A percentile compares a stretch with the other conserved stretches of the same genome.
phyloP scores from a whole-genome alignment of 208 protist genomes.

The Trypanosoma mega region DNA sequence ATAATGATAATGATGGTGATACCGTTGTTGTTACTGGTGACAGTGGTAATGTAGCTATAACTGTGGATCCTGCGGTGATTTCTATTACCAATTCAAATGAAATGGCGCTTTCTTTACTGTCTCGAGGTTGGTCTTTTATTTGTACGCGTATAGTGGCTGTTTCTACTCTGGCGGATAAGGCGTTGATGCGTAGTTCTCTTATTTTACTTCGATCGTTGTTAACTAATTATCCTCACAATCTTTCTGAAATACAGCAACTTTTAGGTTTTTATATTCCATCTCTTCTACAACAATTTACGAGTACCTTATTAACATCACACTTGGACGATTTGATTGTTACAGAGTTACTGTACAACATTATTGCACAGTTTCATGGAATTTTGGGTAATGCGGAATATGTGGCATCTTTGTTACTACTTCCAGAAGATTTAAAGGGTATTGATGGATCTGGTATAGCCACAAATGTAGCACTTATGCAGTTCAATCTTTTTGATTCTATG shows the following conservation, averaged over 20 bases:
- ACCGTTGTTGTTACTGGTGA: not conserved
- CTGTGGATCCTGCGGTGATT: too few relatives aligned
- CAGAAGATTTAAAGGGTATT: constrained; percentile 11
- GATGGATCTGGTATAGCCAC: constrained; percentile 1
- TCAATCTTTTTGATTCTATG: constrained; percentile 13
- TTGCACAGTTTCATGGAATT: constrained; percentile 15
- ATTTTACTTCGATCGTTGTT: constrained; percentile 29
- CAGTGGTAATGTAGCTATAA: too few relatives aligned
- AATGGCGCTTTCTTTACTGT: too few relatives aligned
- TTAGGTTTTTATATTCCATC: constrained; percentile 14
- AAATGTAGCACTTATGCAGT: constrained; percentile 20
- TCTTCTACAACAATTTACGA: constrained; percentile 10
- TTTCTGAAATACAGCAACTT: constrained; percentile 25
- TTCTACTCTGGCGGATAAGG: not conserved
- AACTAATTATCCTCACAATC: constrained; percentile 24
- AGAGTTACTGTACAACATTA: constrained; percentile 20
- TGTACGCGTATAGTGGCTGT: not conserved
- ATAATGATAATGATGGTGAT: not conserved
- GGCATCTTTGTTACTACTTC: constrained; percentile 13
- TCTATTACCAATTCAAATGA: too few relatives aligned
- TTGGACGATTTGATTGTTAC: constrained; percentile 11
- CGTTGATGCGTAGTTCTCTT: constrained; percentile 19
- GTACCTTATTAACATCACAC: not conserved
- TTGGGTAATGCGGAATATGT: constrained; percentile 19
- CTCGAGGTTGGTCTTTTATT: constrained; percentile 12